Evolutionary conservation across 116 monocot genomes (phyloP), one percentile per base, ranked within the genome.

Genomic region (Papilionanthe hybrid): DNA sequence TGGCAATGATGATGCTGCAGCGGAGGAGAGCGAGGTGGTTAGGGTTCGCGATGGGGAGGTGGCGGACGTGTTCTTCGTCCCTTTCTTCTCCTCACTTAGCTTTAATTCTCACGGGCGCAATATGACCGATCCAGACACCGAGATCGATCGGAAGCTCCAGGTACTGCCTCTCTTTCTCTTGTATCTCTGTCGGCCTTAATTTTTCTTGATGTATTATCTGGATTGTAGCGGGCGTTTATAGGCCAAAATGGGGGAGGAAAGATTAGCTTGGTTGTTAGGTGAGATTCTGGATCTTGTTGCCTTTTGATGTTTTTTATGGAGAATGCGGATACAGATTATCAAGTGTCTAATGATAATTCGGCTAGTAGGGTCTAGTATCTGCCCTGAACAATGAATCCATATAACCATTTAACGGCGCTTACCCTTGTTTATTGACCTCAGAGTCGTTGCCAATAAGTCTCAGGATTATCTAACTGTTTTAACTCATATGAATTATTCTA

Each of bases 41-140:
- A 90, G 96, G 83, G 89, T 91, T 60, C 29, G 49, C 57, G 84
- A 94, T 47, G 87, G 68, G 74, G 89, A 89, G 27, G 81, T 78
- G 57, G 97, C 94, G 49, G 92, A 94, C 23, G 92, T 78, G 17
- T 97, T 94, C 87, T 97, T 97, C 85, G 97, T 97, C 55, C 97
- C 94, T 3, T 97, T 97, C 81, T 97, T 97, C 88, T 94, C 94
- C 23, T 92, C 92, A 12, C 88, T 97, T 63, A 97, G 97, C 77
- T 97, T 97, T 81, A 97, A 97, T 32, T 84, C 91, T 0, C 97
- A 97, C 57, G 97, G 97, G 25, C 89, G 78, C 58, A 89, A 89
- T 48, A 97, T 97, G 97, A 94, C 94, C 13, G 97, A 97, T 87
- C 97, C 94, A 0, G 97, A 94, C 48, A 97, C 97, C 23, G 87